Evolutionary conservation across 2,329 filamentous ascomycete species (phyloP).

Genomic region (Remersonia thermophila): DNA sequence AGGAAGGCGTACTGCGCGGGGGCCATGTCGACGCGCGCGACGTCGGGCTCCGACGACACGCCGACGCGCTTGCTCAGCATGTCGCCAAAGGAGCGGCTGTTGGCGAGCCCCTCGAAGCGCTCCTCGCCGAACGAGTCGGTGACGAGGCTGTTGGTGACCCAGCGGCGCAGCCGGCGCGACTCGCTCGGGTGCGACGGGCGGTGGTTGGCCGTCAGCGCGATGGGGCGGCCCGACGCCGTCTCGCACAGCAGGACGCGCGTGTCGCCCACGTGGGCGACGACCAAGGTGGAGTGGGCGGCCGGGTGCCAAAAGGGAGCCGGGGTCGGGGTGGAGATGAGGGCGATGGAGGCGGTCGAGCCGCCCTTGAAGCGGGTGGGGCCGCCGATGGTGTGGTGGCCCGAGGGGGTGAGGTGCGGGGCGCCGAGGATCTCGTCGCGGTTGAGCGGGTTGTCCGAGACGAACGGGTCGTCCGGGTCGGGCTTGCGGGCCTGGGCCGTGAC

Average conservation of each 20-base stretch:
- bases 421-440: slow-evolving; percentile 80
- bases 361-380: slow-evolving; percentile 74
- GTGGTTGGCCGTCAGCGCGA: slow-evolving; percentile 80
- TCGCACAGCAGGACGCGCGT: slow-evolving; percentile 84
- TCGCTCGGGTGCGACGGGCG: slow-evolving; percentile 83
- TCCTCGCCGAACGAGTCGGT: slow-evolving; percentile 97
- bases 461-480: slow-evolving; percentile 57
- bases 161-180: slow-evolving; percentile 70
- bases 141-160: slow-evolving; percentile 60
- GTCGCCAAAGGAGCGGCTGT: slow-evolving; percentile 89
- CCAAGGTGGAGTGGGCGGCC: slow-evolving; percentile 65
- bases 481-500: slow-evolving; percentile 79
- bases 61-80: slow-evolving; percentile 84
- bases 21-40: slow-evolving; percentile 63
- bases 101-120: slow-evolving; percentile 84
- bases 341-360: slow-evolving; percentile 83
- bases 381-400: slow-evolving; percentile 52
- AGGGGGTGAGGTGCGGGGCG: slow-evolving; percentile 39
- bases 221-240: slow-evolving; percentile 66
- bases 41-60: slow-evolving; percentile 86
- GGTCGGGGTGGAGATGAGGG: slow-evolving; percentile 76
- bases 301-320: slow-evolving; percentile 94
- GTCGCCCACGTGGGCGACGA: slow-evolving; percentile 87
- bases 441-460: slow-evolving; percentile 61
- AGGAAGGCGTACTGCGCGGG: slow-evolving; percentile 83